phyloP scores from a whole-genome alignment of 2,329 filamentous ascomycete species.

The Erysiphe neolycopersici region DNA sequence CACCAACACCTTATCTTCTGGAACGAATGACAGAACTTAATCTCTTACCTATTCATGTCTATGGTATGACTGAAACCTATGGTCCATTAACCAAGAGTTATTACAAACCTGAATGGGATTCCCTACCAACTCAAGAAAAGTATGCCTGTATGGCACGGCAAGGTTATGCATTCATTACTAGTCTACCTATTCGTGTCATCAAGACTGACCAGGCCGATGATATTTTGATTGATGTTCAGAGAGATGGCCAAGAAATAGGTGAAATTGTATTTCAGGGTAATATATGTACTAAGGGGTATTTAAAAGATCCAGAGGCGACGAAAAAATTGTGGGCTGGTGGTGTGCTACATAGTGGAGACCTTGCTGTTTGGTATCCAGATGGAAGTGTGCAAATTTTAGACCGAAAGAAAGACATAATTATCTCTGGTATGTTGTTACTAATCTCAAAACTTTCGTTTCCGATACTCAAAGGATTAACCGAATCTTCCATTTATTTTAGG shows the following conservation, averaged over 20 bases:
- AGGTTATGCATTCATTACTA: constrained; percentile 73
- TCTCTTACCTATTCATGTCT: constrained; percentile 74
- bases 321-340: constrained; percentile 68
- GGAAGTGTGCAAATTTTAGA: constrained; percentile 81
- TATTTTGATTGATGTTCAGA: constrained; percentile 36
- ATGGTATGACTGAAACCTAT: constrained; percentile 74
- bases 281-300: constrained; percentile 77
- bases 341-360: constrained; percentile 65
- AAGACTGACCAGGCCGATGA: constrained; percentile 48
- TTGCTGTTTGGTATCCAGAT: constrained; percentile 82
- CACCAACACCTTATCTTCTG: constrained; percentile 72
- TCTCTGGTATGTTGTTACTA: constrained; percentile 39
- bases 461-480: no score
- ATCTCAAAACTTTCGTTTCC: no score
- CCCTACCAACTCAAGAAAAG: constrained; percentile 43
- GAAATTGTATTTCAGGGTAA: constrained; percentile 78
- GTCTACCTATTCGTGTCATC: constrained; percentile 55
- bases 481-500: constrained; percentile 21
- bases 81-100: constrained; percentile 93
- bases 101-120: constrained; percentile 61
- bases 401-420: constrained; percentile 92
- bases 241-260: constrained; percentile 48
- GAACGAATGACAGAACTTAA: constrained; percentile 68
- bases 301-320: constrained; percentile 69
- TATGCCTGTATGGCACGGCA: constrained; percentile 82